Conservation (phyloP, 805 yeast genomes). For the Ogataea trehalophila region DNA sequence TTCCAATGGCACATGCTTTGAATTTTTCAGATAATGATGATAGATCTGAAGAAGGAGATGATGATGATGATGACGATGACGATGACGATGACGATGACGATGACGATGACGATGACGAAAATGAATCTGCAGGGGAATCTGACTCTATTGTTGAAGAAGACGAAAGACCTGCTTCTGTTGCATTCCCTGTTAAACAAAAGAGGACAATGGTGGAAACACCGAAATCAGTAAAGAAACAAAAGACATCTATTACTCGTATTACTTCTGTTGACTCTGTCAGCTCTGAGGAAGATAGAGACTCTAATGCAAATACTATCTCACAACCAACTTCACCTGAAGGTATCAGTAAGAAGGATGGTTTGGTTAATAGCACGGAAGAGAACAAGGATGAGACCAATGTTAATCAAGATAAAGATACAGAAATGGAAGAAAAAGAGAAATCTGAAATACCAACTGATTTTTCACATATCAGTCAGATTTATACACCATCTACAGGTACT, state of each 20-base stretch:
- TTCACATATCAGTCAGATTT: conserved; percentile 30
- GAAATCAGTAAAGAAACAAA: neutral
- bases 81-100: conserved; percentile 20
- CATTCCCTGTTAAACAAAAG: conserved; percentile 19
- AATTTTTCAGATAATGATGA: conserved; percentile 35
- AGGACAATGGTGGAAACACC: conserved; percentile 20
- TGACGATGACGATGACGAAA: conserved; percentile 19
- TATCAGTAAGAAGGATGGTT: conserved; percentile 20
- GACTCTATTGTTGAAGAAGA: conserved; percentile 19
- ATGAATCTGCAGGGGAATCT: conserved; percentile 23
- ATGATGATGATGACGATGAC: conserved; percentile 18
- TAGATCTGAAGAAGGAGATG: conserved; percentile 22
- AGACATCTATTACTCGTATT: neutral
- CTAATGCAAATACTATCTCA: conserved; percentile 11
- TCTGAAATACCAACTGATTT: conserved; percentile 16
- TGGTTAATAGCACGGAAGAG: conserved; percentile 18
- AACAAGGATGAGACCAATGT: conserved; percentile 5
- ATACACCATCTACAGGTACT: conserved; percentile 44
- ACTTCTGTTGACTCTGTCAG: neutral
- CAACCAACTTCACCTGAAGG: conserved; percentile 24
- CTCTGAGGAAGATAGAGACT: conserved; percentile 18
- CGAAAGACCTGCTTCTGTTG: neutral
- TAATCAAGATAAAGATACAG: conserved; percentile 19
- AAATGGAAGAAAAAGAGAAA: conserved; percentile 17
- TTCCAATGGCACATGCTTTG: conserved; percentile 53